Evolutionary conservation across 345 rosid genomes (phyloP).

Genomic region (Dimocarpus longan): DNA sequence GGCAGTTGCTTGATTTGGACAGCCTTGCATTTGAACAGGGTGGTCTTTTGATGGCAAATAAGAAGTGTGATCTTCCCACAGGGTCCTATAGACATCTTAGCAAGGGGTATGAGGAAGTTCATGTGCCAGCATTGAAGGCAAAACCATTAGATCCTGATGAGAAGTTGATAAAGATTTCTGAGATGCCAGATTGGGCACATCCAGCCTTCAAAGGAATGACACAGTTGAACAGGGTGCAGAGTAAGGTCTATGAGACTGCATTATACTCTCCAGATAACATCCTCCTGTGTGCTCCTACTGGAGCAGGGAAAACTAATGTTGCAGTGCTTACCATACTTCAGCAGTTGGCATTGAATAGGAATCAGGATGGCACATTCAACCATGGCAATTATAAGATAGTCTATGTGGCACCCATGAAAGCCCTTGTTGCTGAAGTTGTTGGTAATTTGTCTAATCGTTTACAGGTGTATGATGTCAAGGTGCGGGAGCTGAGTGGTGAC

Average conservation of each 20-base stretch:
- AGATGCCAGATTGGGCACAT: conserved; percentile 96
- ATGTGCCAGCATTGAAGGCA: conserved; percentile 77
- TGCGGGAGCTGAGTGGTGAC: conserved; percentile 94
- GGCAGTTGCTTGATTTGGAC: conserved; percentile 85
- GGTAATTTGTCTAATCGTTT: conserved; percentile 85
- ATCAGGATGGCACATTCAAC: conserved; percentile 69
- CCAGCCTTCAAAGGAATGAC: conserved; percentile 92
- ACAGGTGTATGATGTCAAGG: conserved; percentile 71
- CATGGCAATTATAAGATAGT: conserved; percentile 84
- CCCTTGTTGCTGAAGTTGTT: conserved; percentile 96
- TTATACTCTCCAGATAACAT: conserved; percentile 72
- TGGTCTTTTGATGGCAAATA: conserved; percentile 88
- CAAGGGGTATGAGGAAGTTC: conserved; percentile 95
- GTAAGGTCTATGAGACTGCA: conserved; percentile 88
- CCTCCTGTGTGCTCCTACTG: conserved; percentile 97
- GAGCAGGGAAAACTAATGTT: conserved; percentile 97
- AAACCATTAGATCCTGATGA: conserved; percentile 60
- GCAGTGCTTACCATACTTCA: conserved; percentile 96
- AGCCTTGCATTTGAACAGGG: conserved; percentile 81
- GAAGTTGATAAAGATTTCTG: conserved; percentile 73
- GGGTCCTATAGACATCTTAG: conserved; percentile 66
- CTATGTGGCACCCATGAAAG: conserved; percentile 99
- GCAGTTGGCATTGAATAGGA: conserved; percentile 69
- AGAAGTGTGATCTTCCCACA: conserved; percentile 79
- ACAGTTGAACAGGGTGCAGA: conserved; percentile 91